phyloP scores from a whole-genome alignment of 306 rosid genomes.

The Fagus crenata region DNA sequence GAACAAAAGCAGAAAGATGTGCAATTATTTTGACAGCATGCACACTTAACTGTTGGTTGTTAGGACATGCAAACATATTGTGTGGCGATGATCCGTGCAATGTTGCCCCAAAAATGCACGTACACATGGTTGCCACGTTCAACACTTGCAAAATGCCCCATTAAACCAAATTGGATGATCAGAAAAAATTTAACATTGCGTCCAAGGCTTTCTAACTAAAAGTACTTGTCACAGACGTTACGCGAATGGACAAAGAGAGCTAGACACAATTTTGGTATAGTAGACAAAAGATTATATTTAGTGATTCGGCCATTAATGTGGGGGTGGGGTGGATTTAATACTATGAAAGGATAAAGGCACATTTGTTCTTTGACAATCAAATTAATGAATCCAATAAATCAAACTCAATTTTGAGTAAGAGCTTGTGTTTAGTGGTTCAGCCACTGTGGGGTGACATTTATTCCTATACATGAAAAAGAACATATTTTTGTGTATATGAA shows the following conservation, averaged over 20 bases:
- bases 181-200: slow-evolving; percentile 20
- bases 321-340: slow-evolving; percentile 19
- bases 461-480: too few relatives aligned
- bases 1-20: slow-evolving; percentile 32
- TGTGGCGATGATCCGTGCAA: slow-evolving; percentile 27
- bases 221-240: slow-evolving; percentile 4
- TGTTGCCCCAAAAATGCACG: slow-evolving; percentile 35
- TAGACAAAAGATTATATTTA: too few relatives aligned
- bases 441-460: too few relatives aligned
- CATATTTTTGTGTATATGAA: too few relatives aligned
- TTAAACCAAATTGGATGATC: neutral
- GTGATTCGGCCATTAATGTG: too few relatives aligned
- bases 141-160: neutral
- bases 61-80: slow-evolving; percentile 24
- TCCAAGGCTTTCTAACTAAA: slow-evolving; percentile 30
- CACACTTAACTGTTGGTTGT: slow-evolving; percentile 39
- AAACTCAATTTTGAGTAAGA: too few relatives aligned
- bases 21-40: slow-evolving; percentile 48
- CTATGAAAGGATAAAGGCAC: too few relatives aligned
- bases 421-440: too few relatives aligned
- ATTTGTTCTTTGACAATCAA: too few relatives aligned
- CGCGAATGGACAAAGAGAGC: slow-evolving; percentile 7
- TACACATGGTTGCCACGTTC: slow-evolving; percentile 37
- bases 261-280: too few relatives aligned
- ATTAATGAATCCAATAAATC: too few relatives aligned